Base-by-base conservation (phyloP, 805 yeast genomes). In the Candida loeiensis region DNA sequence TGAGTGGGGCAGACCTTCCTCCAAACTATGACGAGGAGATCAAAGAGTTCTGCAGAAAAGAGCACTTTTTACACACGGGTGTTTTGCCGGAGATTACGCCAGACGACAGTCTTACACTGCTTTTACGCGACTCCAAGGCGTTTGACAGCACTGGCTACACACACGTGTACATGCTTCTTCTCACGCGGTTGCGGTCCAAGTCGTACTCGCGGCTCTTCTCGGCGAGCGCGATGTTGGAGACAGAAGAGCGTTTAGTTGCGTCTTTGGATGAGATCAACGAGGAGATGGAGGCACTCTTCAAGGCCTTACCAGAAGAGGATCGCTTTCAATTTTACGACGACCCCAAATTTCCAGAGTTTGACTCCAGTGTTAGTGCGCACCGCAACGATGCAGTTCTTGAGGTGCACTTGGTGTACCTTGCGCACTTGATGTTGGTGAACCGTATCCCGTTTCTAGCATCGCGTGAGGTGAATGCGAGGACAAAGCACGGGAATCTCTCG, bases 391-490 rank as follows among this genome's bases (percentile, higher is more conserved):
- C 41, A 16, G 26, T 51, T 11, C 36, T 63, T 19, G 47, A 51
- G 1, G 44, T 58, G 13, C 66, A 63, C 29, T 51, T 66, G 31
- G 48, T 61, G 1, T 68, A 40, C 47, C 64, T 66, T 41, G 45
- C 56, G 24, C 72, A 68, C 38, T 44, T 66, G 36, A 57, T 65
- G 66, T 53, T 60, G 16, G 53, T 66, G 36, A 68, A 68, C 45
- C 43, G 70, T 19, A 49, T 64, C 14, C 66, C 69, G 1, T 54
- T 55, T 36, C 48, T 54, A 13, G 49, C 45, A 3, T 20, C 28
- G 9, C 58, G 53, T 27, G 48, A 47, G 6, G 30, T 46, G n/a
- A 44, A 40, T 26, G 32, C 40, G n/a, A 49, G 47, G 25, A 7
- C 33, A 4, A 30, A 30, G 21, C 64, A 61, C 46, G 46, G 69